Evolutionary conservation across 768 basidiomycete genomes (phyloP).

Genomic region (Rhizopogon rudus): DNA sequence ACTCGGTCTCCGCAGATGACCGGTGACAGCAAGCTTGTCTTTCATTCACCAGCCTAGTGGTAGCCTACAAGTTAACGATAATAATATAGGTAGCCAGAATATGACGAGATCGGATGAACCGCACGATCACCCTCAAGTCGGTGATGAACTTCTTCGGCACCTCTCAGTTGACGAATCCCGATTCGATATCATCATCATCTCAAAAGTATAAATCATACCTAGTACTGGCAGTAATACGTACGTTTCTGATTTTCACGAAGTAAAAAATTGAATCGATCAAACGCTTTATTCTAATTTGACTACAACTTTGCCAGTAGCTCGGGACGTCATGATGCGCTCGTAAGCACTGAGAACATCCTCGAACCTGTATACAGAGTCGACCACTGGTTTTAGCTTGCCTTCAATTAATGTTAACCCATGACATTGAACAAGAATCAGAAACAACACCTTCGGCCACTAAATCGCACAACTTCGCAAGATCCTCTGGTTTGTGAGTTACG

Average conservation of each 20-base stretch:
- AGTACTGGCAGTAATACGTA: not conserved
- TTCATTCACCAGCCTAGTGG: not conserved
- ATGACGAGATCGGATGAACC: not conserved
- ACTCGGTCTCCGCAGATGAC: not conserved
- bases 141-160: not conserved
- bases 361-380: slow-evolving; percentile 59
- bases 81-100: not conserved
- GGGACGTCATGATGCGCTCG: slow-evolving; percentile 48
- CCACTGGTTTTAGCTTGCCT: slow-evolving; percentile 48
- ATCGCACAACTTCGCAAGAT: slow-evolving; percentile 31
- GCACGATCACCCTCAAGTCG: not conserved
- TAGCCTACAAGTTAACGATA: not conserved
- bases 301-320: slow-evolving; percentile 64
- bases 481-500: slow-evolving; percentile 26
- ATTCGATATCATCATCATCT: not conserved
- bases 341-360: slow-evolving; percentile 58
- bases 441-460: slow-evolving; percentile 39
- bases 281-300: slow-evolving; percentile 37
- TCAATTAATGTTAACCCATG: not conserved
- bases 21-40: not conserved
- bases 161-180: not conserved
- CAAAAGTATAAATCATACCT: not conserved
- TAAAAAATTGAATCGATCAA: not conserved
- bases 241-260: not conserved
- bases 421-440: not conserved